Evolutionary conservation across 495 filamentous ascomycete genomes (phyloP).

Genomic region (Tuber microsphaerosporum): DNA sequence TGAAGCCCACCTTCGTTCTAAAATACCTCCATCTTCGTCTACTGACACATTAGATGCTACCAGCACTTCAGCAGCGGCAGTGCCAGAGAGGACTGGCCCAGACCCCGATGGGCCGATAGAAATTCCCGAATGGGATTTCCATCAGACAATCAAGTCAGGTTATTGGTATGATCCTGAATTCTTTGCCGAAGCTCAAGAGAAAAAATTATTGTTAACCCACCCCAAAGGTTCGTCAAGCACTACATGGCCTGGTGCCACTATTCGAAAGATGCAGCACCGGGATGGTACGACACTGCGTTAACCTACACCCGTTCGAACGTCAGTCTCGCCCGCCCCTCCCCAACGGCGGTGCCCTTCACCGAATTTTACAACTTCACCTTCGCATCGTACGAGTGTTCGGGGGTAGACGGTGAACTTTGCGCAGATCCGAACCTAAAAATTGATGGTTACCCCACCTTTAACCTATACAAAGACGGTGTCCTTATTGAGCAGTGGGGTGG

Average conservation of each 20-base stretch:
- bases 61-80: background rate
- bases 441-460: conserved; percentile 61
- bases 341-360: conserved; percentile 44
- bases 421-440: conserved; percentile 51
- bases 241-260: conserved; percentile 60
- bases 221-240: conserved; percentile 66
- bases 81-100: background rate
- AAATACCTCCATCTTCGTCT: background rate
- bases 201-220: background rate
- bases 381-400: conserved; percentile 66
- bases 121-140: background rate
- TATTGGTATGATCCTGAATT: background rate
- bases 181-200: background rate
- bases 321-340: conserved; percentile 35
- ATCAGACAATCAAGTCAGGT: background rate
- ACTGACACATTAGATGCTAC: background rate
- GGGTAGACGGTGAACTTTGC: conserved; percentile 70
- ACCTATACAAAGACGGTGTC: conserved; percentile 76
- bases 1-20: background rate
- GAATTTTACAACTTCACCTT: conserved; percentile 87
- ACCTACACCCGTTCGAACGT: conserved; percentile 81
- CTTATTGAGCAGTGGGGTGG: conserved; percentile 48
- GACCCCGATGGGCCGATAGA: conserved; percentile 4
- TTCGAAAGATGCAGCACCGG: conserved; percentile 71
- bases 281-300: conserved; percentile 87